Base-by-base conservation (phyloP, 192 early-diverging fungal species). In the Linnemannia exigua region DNA sequence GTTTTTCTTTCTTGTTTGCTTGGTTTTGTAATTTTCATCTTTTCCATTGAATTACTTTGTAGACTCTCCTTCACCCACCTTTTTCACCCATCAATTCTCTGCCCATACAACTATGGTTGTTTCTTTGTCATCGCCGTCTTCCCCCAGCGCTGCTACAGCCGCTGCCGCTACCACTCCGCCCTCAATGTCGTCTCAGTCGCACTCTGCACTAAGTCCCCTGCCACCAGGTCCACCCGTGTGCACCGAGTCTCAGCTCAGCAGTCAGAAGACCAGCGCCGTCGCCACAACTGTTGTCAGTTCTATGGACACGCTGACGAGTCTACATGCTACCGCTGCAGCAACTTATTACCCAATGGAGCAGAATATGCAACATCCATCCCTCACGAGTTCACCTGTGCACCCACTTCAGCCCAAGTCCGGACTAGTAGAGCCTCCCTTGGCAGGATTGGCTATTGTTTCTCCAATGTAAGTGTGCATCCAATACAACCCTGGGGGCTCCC, bases 401-500 rank as follows among this genome's bases (percentile, higher is more conserved):
- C 72, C 79, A 16, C 66, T 80, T 36, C 79, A 74, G 36, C 54
- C 79, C 1, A 47, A 5, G 20, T 20, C 76, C 71, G 50, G n/a
- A 48, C 35, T 69, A 28, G 47, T 33, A 17, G 81, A 83, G 3
- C 81, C 58, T n/a, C 52, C 37, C 5, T n/a, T 83, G n/a, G 44
- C 75, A 20, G 75, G 81, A n/a, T 31, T 83, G 14, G 70, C 81
- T 22, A 77, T 74, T 69, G 11, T 77, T 14, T 50, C 81, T 35
- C 75, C 80, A 35, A 52, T 47, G 80, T 76, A 76, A 70, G 70
- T 66, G 20, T 19, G 22, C 51, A 69, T 16, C 22, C 31, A 44
- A 44, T 63, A 63, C 58, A 31, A 25, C 58, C 58, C 28, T 12
- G 9, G 28, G 58, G 28, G 0, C 12, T 22, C 28, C 3, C 28